Evolutionary conservation across 2,329 filamentous ascomycete species (phyloP), one percentile per base, ranked within the genome.

Genomic region (Hypoxylon rubiginosum): DNA sequence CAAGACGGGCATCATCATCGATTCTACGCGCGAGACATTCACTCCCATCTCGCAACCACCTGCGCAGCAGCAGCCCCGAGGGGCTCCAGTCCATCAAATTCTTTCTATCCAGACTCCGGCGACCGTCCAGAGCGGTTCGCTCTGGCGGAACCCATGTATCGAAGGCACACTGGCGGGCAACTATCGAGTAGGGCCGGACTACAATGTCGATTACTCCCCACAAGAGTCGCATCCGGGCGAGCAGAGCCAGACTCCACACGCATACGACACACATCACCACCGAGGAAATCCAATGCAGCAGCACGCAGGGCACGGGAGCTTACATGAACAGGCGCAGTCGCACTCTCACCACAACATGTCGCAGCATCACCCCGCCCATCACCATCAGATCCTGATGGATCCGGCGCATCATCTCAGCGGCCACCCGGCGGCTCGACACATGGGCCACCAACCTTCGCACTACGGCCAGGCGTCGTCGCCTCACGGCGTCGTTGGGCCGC

Each of bases 81-180:
- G 84, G 85, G 85, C 84, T 80, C 80, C 80, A 74, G 77, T 79
- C 76, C 77, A 80, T 78, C 83, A 82, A 83, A 87, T 86, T 84
- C 82, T 87, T 81, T 85, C 86, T 78, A 83, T 87, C 77, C 86
- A 86, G 83, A 85, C 80, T 81, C 84, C 86, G 84, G 87, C 86
- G 86, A 85, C 86, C 89, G 89, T 89, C 88, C 88, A 89, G 89
- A 87, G 90, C 89, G 88, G 83, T 82, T 86, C 85, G 89, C 89
- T 91, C 90, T 91, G 89, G 90, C 88, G 88, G 88, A 86, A 88
- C 88, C 88, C 86, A 91, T 91, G 88, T 81, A 86, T 87, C 82
- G 86, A 84, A 84, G 87, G 83, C 86, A 91, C 87, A 84, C 88
- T 91, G 88, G 89, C 88, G 85, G 86, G 88, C 85, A 88, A 90